Conservation (phyloP, 345 rosid genomes). For the Populus ilicifolia region DNA sequence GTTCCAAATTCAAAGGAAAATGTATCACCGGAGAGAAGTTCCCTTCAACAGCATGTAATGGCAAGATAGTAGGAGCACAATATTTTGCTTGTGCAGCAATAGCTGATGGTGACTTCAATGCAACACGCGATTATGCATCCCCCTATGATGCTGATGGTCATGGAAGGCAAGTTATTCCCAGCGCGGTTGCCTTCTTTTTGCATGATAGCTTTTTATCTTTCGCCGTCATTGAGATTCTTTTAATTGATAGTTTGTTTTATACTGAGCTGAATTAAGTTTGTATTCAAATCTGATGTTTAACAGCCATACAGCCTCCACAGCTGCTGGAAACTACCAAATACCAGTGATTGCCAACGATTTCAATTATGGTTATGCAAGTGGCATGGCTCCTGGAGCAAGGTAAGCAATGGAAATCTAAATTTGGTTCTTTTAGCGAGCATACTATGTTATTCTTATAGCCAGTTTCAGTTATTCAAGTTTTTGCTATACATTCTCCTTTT, state of each 20-base stretch:
- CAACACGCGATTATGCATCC: conserved; percentile 38
- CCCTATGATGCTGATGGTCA: conserved; percentile 55
- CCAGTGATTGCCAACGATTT: conserved; percentile 38
- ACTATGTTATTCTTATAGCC: background rate
- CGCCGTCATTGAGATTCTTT: background rate
- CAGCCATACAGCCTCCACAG: conserved; percentile 53
- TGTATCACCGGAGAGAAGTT: conserved; percentile 35
- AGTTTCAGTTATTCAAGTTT: background rate
- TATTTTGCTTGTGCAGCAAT: conserved; percentile 48
- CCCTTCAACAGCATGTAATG: conserved; percentile 36
- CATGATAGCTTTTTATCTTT: background rate
- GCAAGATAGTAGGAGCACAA: conserved; percentile 46
- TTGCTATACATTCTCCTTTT: background rate
- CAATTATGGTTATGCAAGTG: conserved; percentile 48
- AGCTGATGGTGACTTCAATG: conserved; percentile 42
- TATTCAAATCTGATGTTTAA: conserved; percentile 6
- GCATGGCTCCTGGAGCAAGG: conserved; percentile 57
- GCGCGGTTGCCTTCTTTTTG: background rate
- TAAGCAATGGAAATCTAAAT: conserved; percentile 3
- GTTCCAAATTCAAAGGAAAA: conserved; percentile 35
- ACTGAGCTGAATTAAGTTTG: background rate
- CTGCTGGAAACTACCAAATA: conserved; percentile 38
- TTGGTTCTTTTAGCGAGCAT: background rate
- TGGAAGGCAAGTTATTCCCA: conserved; percentile 41
- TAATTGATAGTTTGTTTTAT: background rate